These are phyloP conservation scores for Schizonepeta tenuifolia DNA, from an alignment of 257 asterid species.

Conservation along the genomic window DNA sequence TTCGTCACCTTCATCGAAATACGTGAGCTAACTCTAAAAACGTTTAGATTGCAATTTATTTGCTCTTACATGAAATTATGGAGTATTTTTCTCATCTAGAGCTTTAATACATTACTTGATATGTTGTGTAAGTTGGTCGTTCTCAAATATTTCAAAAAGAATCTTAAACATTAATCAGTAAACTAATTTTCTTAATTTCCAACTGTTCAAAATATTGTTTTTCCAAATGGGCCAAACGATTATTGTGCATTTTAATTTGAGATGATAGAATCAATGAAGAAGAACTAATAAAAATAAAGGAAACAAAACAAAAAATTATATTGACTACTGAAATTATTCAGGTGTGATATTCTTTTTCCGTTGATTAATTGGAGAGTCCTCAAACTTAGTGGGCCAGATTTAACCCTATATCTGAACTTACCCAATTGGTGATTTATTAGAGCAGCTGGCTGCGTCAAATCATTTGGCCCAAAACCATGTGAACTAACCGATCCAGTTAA, in stretches of 20 bases:
- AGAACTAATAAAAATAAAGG: not conserved
- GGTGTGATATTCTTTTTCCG: not conserved
- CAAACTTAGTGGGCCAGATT: constrained; percentile 13
- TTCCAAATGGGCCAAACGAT: not conserved
- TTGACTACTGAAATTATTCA: not conserved
- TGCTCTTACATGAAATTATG: not conserved
- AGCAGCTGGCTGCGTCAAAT: constrained; percentile 23
- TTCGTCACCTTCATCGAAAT: no score
- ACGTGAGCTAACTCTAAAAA: no score
- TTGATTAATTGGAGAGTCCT: not conserved
- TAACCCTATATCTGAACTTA: not conserved
- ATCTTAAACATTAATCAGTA: not conserved
- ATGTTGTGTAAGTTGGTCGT: not conserved
- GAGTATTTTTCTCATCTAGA: not conserved
- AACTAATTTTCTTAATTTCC: not conserved
- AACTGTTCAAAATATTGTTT: no score
- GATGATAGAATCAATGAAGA: not conserved
- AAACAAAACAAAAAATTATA: not conserved
- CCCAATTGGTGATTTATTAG: constrained; percentile 17
- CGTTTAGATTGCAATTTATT: not conserved
- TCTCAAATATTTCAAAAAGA: not conserved
- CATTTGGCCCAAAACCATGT: constrained; percentile 39
- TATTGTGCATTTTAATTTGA: not conserved
- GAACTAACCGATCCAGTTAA: constrained; percentile 20
- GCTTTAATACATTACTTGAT: not conserved